Evolutionary conservation across 2,329 filamentous ascomycete genomes (phyloP), one percentile per base, ranked within the genome.

Genomic region (Lachnellula willkommii): DNA sequence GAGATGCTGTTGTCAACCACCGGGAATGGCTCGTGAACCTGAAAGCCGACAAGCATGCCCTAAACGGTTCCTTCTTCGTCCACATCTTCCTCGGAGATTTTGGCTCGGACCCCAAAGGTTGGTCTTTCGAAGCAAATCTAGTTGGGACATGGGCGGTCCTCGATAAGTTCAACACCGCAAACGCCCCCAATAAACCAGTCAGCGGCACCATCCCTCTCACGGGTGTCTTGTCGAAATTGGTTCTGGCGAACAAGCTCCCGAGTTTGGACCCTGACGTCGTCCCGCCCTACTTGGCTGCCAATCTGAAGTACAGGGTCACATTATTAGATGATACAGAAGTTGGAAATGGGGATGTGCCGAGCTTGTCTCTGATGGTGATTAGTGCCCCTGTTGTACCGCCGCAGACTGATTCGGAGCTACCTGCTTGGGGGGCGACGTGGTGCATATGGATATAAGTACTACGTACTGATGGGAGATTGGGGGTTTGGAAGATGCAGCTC

Each of bases 1-100:
- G 5, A 7, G 47, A 55, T 26, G 24, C 51, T 6, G 12, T 50
- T 12, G 70, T 70, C 46, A 66, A 67, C 9, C 83, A 84, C 64
- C 76, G 74, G 5, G 79, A 92, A 63, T 93, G 88, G 81, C 77
- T 84, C 24, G 83, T 82, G 62, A 89, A 88, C 64, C 77, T 92
- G 46, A 74, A 75, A 15, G 81, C 85, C 22, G 74, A 77, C 53
- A 85, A 83, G 59, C 79, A 81, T 55, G 81, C 82, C 2, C 70
- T 88, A 8, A 74, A 79, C 11, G 80, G 78, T 1, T 82, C 85
- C 0, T 89, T 86, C 65, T 77, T 76, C 53, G 74, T 93, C 20
- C 81, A 86, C 66, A 74, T 92, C 56, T 92, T 91, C 71, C 67
- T 90, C 1, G 88, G 84, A 5, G 28, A 55, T 2, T 63, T 65